Evolutionary conservation across 352 stramenopile genomes (phyloP).

Genomic region (Phytophthora parvispora): DNA sequence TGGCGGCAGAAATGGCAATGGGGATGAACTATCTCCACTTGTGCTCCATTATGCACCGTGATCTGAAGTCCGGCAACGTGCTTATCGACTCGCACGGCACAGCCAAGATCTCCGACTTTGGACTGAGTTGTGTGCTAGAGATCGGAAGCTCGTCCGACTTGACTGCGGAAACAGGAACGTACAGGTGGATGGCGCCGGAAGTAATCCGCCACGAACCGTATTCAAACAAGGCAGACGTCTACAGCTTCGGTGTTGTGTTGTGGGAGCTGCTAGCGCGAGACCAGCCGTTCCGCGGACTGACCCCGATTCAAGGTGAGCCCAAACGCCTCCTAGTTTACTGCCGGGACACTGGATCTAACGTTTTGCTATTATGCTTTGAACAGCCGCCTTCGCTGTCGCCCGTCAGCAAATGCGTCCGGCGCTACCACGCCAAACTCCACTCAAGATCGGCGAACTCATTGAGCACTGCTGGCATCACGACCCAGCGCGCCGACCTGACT

Average conservation of each 20-base stretch:
- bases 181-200: conserved; percentile 96
- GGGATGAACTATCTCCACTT: conserved; percentile 97
- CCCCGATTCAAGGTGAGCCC: conserved; percentile 85
- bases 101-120: conserved; percentile 93
- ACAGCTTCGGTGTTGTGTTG: conserved; percentile 93
- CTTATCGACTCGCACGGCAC: conserved; percentile 85
- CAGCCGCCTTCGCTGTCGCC: conserved; percentile 87
- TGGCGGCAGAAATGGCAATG: conserved; percentile 85
- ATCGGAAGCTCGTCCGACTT: conserved; percentile 82
- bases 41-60: conserved; percentile 95
- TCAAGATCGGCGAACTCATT: conserved; percentile 85
- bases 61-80: conserved; percentile 98
- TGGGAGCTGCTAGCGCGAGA: conserved; percentile 90
- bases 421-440: conserved; percentile 84
- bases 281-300: conserved; percentile 87
- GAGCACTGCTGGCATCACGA: conserved; percentile 90
- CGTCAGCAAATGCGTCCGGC: conserved; percentile 87
- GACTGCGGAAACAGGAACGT: conserved; percentile 91
- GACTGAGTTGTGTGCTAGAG: conserved; percentile 86
- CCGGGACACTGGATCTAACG: background rate
- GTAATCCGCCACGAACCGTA: conserved; percentile 96
- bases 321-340: background rate
- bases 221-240: conserved; percentile 96
- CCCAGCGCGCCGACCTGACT: conserved; percentile 76
- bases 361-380: conserved; percentile 12